phyloP scores from a whole-genome alignment of 2,329 filamentous ascomycete genomes.

The Ceratocystis variospora region DNA sequence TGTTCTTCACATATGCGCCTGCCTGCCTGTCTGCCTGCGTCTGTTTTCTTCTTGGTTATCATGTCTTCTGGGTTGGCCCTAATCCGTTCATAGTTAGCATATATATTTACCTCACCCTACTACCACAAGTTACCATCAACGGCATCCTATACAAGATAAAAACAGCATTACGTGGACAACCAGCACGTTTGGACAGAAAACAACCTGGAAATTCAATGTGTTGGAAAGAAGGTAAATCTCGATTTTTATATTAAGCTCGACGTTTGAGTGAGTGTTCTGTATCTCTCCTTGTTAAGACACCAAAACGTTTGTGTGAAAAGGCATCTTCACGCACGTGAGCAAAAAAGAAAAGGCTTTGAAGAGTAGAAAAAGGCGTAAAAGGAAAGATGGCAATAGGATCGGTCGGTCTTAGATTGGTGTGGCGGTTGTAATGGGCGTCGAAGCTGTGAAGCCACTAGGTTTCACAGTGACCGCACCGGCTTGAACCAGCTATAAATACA shows the following conservation, averaged over 20 bases:
- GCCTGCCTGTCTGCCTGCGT: too few species aligned
- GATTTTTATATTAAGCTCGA: constrained; percentile 4
- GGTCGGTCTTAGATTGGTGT: constrained; percentile 7
- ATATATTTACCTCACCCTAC: not conserved
- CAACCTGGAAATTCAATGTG: not conserved
- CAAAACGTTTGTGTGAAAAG: constrained; percentile 17
- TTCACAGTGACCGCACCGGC: constrained; percentile 82
- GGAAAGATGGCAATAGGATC: not conserved
- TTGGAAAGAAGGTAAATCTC: not conserved
- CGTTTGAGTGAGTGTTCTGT: constrained; percentile 20
- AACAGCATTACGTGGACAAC: too few species aligned
- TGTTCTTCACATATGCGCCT: not conserved
- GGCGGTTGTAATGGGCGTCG: constrained; percentile 16
- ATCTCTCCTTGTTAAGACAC: constrained; percentile 19
- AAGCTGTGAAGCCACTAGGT: constrained; percentile 17
- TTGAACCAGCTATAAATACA: constrained; percentile 59
- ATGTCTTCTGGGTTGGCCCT: not conserved
- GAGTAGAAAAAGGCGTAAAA: not conserved
- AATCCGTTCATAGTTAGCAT: not conserved
- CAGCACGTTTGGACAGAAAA: too few species aligned
- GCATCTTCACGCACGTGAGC: constrained; percentile 12
- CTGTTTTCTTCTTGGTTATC: not conserved
- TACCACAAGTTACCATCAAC: not conserved
- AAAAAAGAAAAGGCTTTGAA: constrained; percentile 10
- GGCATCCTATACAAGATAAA: not conserved